Base-by-base conservation (phyloP, 164 flowering plant species). In the Vitis cinerea region DNA sequence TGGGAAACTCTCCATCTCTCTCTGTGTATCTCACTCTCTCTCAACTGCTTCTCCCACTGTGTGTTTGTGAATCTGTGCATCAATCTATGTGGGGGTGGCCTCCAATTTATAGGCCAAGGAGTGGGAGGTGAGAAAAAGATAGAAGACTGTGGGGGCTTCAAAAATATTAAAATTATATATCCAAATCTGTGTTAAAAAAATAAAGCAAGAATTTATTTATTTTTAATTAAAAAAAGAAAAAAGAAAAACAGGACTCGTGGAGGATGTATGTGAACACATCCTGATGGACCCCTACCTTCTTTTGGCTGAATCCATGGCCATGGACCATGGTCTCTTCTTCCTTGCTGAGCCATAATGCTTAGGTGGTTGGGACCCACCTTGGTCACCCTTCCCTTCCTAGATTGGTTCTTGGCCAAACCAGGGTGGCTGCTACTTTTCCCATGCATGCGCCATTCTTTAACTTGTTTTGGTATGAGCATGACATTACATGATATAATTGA, bases 1-100 rank as follows among this genome's bases (percentile, higher is more conserved):
- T 44, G 97, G 97, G 81, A 92, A 90, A 30, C 47, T 64, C 70
- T 74, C 88, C 93, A 84, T 85, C 54, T 67, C 64, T 65, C 52
- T 67, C 63, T 71, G 61, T 68, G 55, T 58, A 58, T 49, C 64
- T 44, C 56, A 64, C n/a, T 54, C 65, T 70, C 66, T 55, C 64
- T 72, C 55, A 9, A 49, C 23, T 61, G 50, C 9, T 50, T 29
- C 63, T 44, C 61, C 15, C 15, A 31, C 11, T 48, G 56, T 55
- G 58, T 59, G 16, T 27, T 10, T 65, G 6, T 31, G 17, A 15
- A 12, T 30, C 12, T 50, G 13, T 9, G 64, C 4, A 54, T 2
- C 23, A 50, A 37, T n/a, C 4, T 5, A 6, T 59, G 57, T 9
- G 58, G 2, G 15, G 29, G 17, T 71, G 51, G 44, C 44, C 44